Conservation (phyloP, 495 filamentous ascomycete genomes). For the Bacidia gigantensis region DNA sequence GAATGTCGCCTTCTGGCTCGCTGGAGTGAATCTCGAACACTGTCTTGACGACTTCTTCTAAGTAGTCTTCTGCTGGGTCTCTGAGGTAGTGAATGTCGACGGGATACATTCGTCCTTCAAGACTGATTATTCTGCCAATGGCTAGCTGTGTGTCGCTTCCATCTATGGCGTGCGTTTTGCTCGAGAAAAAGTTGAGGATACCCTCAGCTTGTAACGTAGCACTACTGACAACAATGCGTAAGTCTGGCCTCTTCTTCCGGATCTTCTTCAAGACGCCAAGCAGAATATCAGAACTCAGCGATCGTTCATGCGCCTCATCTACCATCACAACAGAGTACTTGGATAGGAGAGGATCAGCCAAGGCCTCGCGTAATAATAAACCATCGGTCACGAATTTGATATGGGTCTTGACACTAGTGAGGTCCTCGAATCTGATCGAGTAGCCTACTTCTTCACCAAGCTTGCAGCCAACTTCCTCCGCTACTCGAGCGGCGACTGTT, state of each 20-base stretch:
- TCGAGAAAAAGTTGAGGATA: constrained; percentile 70
- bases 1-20: constrained; percentile 74
- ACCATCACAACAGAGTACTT: constrained; percentile 97
- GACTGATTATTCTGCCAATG: constrained; percentile 63
- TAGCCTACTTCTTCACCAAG: constrained; percentile 91
- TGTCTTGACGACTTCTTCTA: constrained; percentile 74
- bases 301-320: constrained; percentile 94
- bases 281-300: constrained; percentile 84
- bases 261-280: constrained; percentile 95
- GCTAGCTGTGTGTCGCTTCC: constrained; percentile 15
- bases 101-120: constrained; percentile 85
- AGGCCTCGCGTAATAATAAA: constrained; percentile 79
- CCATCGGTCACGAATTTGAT: constrained; percentile 98
- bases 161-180: constrained; percentile 24
- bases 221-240: constrained; percentile 85
- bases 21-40: constrained; percentile 88
- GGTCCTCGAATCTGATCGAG: constrained; percentile 86
- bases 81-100: constrained; percentile 83
- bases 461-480: constrained; percentile 86
- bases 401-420: constrained; percentile 71
- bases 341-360: constrained; percentile 84
- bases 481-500: constrained; percentile 87
- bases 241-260: constrained; percentile 60
- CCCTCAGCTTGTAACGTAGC: constrained; percentile 87
- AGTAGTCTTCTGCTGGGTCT: constrained; percentile 70